Percentiles rank a stretch among this genome's conserved stretches.
Evolutionary conservation across 2,329 filamentous ascomycete species (phyloP).

Genomic region (Orbilia brochopaga): DNA sequence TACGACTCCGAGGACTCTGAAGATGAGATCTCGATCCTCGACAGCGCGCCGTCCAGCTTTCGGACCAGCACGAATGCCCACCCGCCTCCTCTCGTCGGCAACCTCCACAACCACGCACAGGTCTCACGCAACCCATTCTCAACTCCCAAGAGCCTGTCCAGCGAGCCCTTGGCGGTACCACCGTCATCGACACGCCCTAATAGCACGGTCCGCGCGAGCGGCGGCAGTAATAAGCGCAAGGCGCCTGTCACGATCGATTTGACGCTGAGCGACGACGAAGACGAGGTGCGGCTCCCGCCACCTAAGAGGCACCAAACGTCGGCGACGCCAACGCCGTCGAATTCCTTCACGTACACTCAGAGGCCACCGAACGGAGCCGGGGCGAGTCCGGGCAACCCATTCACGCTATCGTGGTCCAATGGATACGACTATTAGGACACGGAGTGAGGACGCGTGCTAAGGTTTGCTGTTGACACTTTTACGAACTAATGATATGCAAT

Average conservation of each 20-base stretch:
- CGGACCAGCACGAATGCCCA: constrained; percentile 56
- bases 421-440: constrained; percentile 20
- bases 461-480: constrained; percentile 2
- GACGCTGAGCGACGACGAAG: constrained; percentile 65
- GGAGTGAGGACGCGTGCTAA: too few species aligned
- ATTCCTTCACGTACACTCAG: constrained; percentile 55
- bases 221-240: constrained; percentile 61
- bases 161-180: constrained; percentile 36
- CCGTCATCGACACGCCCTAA: constrained; percentile 9
- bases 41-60: constrained; percentile 44
- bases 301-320: constrained; percentile 61
- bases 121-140: constrained; percentile 16
- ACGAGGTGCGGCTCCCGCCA: constrained; percentile 61
- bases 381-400: constrained; percentile 22
- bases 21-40: constrained; percentile 48
- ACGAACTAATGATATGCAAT: constrained; percentile 23
- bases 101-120: constrained; percentile 28
- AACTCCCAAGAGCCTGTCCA: constrained; percentile 57
- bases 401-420: constrained; percentile 27
- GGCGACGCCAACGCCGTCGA: constrained; percentile 38
- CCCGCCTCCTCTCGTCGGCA: constrained; percentile 18
- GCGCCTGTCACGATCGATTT: constrained; percentile 66
- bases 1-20: constrained; percentile 30
- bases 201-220: constrained; percentile 14
- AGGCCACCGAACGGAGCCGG: constrained; percentile 23